Conservation (phyloP, 2,329 filamentous ascomycete genomes). For the Clarireedia homoeocarpa region DNA sequence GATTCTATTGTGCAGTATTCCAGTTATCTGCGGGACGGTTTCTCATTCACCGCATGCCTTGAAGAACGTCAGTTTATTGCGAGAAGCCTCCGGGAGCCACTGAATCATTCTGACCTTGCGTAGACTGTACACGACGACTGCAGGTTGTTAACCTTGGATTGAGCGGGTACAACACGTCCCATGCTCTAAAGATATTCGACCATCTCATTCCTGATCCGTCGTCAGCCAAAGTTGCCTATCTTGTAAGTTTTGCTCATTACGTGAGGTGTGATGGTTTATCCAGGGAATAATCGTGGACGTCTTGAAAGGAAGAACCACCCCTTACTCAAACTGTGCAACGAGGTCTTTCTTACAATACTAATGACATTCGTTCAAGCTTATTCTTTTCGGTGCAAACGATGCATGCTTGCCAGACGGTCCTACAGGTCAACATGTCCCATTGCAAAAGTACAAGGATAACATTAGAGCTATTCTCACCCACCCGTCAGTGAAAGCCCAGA, state of each 20-base stretch:
- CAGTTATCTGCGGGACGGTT: constrained; percentile 54
- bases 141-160: constrained; percentile 88
- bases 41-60: constrained; percentile 66
- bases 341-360: neutral
- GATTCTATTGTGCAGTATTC: constrained; percentile 78
- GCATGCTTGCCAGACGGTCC: constrained; percentile 52
- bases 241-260: constrained; percentile 33
- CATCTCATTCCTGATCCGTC: constrained; percentile 61
- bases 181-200: constrained; percentile 62
- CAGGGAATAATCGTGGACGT: neutral
- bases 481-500: constrained; percentile 59
- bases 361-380: constrained; percentile 20
- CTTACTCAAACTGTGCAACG: neutral
- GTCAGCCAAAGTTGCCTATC: constrained; percentile 55
- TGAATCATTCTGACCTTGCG: constrained; percentile 5
- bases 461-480: constrained; percentile 65
- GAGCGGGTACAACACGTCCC: constrained; percentile 71
- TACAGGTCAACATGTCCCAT: constrained; percentile 66
- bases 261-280: neutral
- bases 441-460: constrained; percentile 69
- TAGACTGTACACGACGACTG: constrained; percentile 67
- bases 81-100: constrained; percentile 5
- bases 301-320: neutral
- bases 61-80: constrained; percentile 19
- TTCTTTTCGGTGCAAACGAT: constrained; percentile 90